Evolutionary conservation across 345 rosid species (phyloP), one percentile per base, ranked within the genome.

Genomic region (Firmiana major): DNA sequence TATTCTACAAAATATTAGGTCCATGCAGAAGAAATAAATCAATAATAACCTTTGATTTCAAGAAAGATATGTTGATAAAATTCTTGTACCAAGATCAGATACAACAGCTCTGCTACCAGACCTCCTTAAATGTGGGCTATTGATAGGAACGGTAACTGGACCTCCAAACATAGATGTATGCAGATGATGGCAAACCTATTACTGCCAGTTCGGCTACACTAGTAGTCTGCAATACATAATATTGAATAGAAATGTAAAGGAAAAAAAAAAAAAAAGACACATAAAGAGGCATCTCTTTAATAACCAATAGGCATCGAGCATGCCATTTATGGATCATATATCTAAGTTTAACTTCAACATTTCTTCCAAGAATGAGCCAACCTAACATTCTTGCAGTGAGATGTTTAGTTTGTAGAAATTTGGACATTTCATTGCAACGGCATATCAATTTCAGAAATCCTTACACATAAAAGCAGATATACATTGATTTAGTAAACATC

Each of bases 81-180:
- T 34, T 43, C 34, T 65, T 49, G 58, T 88, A 93, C 98, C 98
- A 74, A 83, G 83, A 90, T 92, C 94, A 71, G 81, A 75, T 77
- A 92, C 84, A 45, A 85, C 83, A 24, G 87, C 78, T 79, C 92
- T 88, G 86, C 94, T 88, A 82, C 94, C 96, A 28, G 97, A 81
- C 88, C 89, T 90, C 90, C 96, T 90, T 77, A 90, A 83, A 83
- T 92, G 96, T 51, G 94, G 91, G 81, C 93, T 91, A 74, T 89
- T 87, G 63, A 73, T 81, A 60, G 91, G 81, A 70, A 84, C 81
- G 71, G 85, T 69, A 48, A 74, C 89, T 55, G 85, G 85, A 63
- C 90, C 89, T 40, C 91, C 96, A 80, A 95, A 90, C 99, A 93
- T 93, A 85, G 91, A 86, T 83, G 28, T 75, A 54, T 72, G 63